These are phyloP conservation scores for Ogataea neopini DNA, from an alignment of 805 yeast genomes.

Conservation along the genomic window DNA sequence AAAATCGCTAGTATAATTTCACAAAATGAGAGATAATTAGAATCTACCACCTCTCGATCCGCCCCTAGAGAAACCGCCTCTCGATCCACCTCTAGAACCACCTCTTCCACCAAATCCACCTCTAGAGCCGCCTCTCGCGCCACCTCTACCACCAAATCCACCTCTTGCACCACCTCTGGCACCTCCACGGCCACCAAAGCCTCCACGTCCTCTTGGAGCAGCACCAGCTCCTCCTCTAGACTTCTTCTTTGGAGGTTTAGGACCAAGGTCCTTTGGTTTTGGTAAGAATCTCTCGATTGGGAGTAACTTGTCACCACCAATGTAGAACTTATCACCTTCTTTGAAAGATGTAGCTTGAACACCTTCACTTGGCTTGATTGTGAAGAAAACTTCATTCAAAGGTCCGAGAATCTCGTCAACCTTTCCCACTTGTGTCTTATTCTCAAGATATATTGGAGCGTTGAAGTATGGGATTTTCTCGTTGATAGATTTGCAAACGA, in stretches of 20 bases:
- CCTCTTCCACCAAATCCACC: slow-evolving; percentile 45
- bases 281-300: slow-evolving; percentile 98
- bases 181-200: slow-evolving; percentile 42
- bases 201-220: slow-evolving; percentile 48
- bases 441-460: slow-evolving; percentile 96
- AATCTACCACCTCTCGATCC: slow-evolving; percentile 34
- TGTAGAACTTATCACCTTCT: slow-evolving; percentile 93
- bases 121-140: slow-evolving; percentile 46
- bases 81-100: slow-evolving; percentile 30
- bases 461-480: slow-evolving; percentile 96
- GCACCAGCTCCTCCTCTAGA: slow-evolving; percentile 57
- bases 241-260: slow-evolving; percentile 75
- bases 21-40: slow-evolving; percentile 13
- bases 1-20: slow-evolving; percentile 13
- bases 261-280: slow-evolving; percentile 86
- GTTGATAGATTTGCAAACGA: slow-evolving; percentile 93
- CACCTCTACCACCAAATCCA: slow-evolving; percentile 47
- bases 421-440: slow-evolving; percentile 94
- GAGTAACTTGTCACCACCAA: slow-evolving; percentile 91
- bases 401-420: slow-evolving; percentile 99
- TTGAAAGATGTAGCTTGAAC: slow-evolving; percentile 92
- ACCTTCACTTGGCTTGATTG: slow-evolving; percentile 95
- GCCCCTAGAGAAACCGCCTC: slow-evolving; percentile 47
- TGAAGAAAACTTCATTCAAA: slow-evolving; percentile 94
- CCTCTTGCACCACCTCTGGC: slow-evolving; percentile 44